phyloP scores from a whole-genome alignment of 1,284 basidiomycete species.

The Trametes polyzona region DNA sequence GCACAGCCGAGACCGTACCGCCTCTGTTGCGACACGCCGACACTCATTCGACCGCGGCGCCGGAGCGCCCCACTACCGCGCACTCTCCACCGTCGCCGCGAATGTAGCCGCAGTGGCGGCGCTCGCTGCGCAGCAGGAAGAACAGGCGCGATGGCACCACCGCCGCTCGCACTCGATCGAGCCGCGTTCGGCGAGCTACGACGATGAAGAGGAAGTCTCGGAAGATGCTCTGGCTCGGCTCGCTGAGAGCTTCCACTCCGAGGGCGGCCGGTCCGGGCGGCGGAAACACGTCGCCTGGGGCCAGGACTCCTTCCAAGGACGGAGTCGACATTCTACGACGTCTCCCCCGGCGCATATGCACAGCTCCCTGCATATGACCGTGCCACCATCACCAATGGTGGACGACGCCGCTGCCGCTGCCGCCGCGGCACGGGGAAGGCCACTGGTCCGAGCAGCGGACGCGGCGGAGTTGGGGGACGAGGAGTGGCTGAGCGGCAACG shows the following conservation, averaged over 20 bases:
- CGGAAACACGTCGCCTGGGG: slow-evolving; percentile 71
- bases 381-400: slow-evolving; percentile 22
- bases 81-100: slow-evolving; percentile 66
- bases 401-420: slow-evolving; percentile 31
- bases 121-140: slow-evolving; percentile 63
- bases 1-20: slow-evolving; percentile 47
- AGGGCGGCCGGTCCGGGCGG: slow-evolving; percentile 49
- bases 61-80: slow-evolving; percentile 59
- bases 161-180: slow-evolving; percentile 27
- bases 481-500: slow-evolving; percentile 30
- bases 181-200: slow-evolving; percentile 29
- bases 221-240: slow-evolving; percentile 58
- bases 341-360: slow-evolving; percentile 34
- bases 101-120: slow-evolving; percentile 71
- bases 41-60: slow-evolving; percentile 52
- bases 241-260: slow-evolving; percentile 75
- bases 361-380: slow-evolving; percentile 37
- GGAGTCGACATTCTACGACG: slow-evolving; percentile 29
- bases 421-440: slow-evolving; percentile 46
- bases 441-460: slow-evolving; percentile 41
- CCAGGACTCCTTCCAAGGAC: slow-evolving; percentile 54
- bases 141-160: slow-evolving; percentile 34
- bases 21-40: slow-evolving; percentile 46
- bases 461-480: slow-evolving; percentile 11
- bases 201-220: slow-evolving; percentile 53